Base-by-base conservation (phyloP, 2,329 filamentous ascomycete genomes). In the Botrytis galanthina region DNA sequence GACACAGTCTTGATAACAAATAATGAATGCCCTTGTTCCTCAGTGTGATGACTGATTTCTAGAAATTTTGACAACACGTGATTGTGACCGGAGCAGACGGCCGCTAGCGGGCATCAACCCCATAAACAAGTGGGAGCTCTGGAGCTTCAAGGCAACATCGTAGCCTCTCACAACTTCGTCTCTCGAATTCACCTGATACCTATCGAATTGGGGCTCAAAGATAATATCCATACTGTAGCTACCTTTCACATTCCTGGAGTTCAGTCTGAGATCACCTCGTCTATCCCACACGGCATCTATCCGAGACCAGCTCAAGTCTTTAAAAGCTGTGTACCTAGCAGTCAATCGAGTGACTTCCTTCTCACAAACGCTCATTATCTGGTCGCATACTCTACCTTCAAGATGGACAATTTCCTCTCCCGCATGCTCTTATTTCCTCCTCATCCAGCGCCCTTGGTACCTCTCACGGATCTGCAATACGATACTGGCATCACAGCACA, bases 401-500 rank as follows among this genome's bases (percentile, higher is more conserved):
- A 66, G 16, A 81, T 81, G 80, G 80, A 81, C 70, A 80, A 83
- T 29, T 68, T 83, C 46, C 79, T 84, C 9, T 76, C 79, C 16
- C 79, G 78, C 70, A 77, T 85, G 51, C 80, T 82, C 51, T 79
- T 82, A 14, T 84, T 84, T 48, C 83, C 84, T 32, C 79, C 82
- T 26, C 80, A 83, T 73, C 80, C 82, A 57, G 80, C 81, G 57
- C 78, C 80, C 35, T 62, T 78, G n/a, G 75, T 75, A n/a, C 75
- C 80, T 35, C 75, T 82, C 46, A 78, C 81, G 29, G 82, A 84
- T 72, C 77, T 81, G 48, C 80, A 81, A 71, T 86, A 86, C 78
- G 84, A 87, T 74, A 81, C 81, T 46, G 81, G 81, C 48, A 82
- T 85, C 67, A 81, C 78, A 64, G 76, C 80, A n/a, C 80, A 84